Evolutionary conservation across 2,329 filamentous ascomycete genomes (phyloP), one percentile per base, ranked within the genome.

Genomic region (Leptoxyphium fumago): DNA sequence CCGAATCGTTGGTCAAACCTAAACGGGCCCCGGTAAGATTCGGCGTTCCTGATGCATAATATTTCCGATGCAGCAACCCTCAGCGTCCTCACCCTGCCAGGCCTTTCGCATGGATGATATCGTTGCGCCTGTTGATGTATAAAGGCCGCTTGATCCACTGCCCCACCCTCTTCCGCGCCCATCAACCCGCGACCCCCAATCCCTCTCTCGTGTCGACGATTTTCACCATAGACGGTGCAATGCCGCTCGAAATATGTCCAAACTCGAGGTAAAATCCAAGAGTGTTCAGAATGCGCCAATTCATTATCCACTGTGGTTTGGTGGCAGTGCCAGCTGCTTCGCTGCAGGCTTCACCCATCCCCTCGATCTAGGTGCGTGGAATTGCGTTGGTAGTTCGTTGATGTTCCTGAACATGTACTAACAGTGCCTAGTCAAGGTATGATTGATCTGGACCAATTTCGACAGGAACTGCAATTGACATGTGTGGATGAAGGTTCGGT

Each of bases 341-440:
- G 89, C 89, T 32, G 88, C 89, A 39, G 81, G 79, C 54, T 84
- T 94, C 41, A 96, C 89, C 28, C 89, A 96, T 72, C 89, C 89
- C 41, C 71, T 96, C 59, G 88, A 95, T 74, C 72, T 95, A 51
- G 77, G 86, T 93, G 74, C 64, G 81, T 69, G 21, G 21, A 26
- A 26, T 4, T 3, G 21, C 21, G 7, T 26, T 26, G 21, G 21
- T 7, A 4, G 21, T 7, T 26, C 21, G 21, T 26, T 26, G 21
- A 26, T 26, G 7, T 4, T 26, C 21, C 21, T 4, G 21, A 26
- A 26, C 21, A 36, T 13, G 32, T 4, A 9, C 32, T 36, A 15
- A 36, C 32, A 36, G 18, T 38, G 32, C 45, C 47, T 46, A 68
- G 67, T 70, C 42, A 70, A 70, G 63, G 67, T 69, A 67, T 30